These are phyloP conservation scores for Gloeophyllum trabeum DNA, from an alignment of 768 basidiomycete species.

Conservation along the genomic window DNA sequence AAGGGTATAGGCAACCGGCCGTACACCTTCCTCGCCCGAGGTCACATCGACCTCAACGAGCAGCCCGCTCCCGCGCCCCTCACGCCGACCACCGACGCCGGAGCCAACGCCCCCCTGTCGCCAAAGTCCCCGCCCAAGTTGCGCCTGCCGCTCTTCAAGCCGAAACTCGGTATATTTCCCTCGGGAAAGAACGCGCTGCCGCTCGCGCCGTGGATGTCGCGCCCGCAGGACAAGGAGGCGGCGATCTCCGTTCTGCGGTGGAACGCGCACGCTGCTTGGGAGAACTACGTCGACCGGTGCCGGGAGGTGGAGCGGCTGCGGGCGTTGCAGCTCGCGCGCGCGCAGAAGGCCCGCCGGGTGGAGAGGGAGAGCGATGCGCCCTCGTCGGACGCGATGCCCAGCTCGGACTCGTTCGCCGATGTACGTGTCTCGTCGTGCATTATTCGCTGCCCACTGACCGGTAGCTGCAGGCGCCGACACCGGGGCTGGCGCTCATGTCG, in stretches of 20 bases:
- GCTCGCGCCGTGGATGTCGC: background rate
- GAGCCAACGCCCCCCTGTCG: background rate
- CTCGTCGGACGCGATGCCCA: background rate
- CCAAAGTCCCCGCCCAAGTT: background rate
- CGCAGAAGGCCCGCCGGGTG: background rate
- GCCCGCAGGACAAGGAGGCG: too few relatives aligned
- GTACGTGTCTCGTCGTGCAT: background rate
- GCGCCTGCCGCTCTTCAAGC: background rate
- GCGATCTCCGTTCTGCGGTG: too few relatives aligned
- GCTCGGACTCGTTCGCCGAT: background rate
- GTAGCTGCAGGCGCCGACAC: background rate
- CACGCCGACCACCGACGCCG: background rate
- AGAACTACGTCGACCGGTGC: too few relatives aligned
- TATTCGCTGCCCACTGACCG: background rate
- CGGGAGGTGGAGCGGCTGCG: too few relatives aligned
- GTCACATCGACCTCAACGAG: conserved; percentile 9
- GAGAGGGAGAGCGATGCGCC: background rate
- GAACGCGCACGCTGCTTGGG: too few relatives aligned
- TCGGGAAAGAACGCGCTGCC: background rate
- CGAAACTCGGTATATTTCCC: background rate
- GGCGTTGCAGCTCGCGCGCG: background rate
- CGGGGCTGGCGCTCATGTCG: background rate
- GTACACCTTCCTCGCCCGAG: conserved; percentile 40
- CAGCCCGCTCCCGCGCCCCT: background rate
- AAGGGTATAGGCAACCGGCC: conserved; percentile 53